A percentile compares a stretch with the other conserved stretches of the same genome.
These are phyloP conservation scores for Kodamaea kakaduensis DNA, from an alignment of 805 yeast genomes.

Conservation along the genomic window DNA sequence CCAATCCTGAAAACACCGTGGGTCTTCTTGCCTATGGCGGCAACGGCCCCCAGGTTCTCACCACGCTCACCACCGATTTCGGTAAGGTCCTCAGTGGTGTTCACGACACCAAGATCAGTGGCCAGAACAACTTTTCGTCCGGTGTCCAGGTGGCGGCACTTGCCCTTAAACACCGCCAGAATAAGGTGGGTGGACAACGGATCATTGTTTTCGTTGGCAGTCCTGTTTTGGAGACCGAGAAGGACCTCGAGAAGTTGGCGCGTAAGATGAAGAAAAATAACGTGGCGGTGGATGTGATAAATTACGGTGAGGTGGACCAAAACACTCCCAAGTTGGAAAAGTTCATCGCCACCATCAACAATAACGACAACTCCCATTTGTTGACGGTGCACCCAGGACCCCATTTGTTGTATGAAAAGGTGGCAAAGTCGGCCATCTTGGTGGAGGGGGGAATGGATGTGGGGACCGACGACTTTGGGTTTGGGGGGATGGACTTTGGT, in stretches of 20 bases:
- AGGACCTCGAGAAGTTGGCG: slow-evolving; percentile 77
- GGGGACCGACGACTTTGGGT: slow-evolving; percentile 43
- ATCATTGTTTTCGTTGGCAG: slow-evolving; percentile 86
- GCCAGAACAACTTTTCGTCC: slow-evolving; percentile 63
- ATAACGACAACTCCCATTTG: slow-evolving; percentile 74
- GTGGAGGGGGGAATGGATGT: slow-evolving; percentile 57
- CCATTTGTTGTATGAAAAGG: slow-evolving; percentile 72
- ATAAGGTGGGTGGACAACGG: slow-evolving; percentile 87
- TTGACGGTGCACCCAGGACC: slow-evolving; percentile 89
- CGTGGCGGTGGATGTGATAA: slow-evolving; percentile 83
- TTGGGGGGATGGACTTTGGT: slow-evolving; percentile 25
- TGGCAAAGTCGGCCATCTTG: slow-evolving; percentile 73
- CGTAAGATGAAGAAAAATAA: slow-evolving; percentile 91
- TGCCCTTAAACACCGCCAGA: slow-evolving; percentile 94
- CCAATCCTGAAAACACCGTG: slow-evolving; percentile 92
- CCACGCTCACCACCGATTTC: slow-evolving; percentile 81
- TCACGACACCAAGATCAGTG: slow-evolving; percentile 72
- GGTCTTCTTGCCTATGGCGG: slow-evolving; percentile 91
- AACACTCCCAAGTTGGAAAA: slow-evolving; percentile 78
- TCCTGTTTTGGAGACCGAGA: slow-evolving; percentile 67
- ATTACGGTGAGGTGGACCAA: slow-evolving; percentile 82
- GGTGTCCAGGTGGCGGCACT: slow-evolving; percentile 88
- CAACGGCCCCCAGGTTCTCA: slow-evolving; percentile 74
- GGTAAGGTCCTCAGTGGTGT: slow-evolving; percentile 83
- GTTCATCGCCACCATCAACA: slow-evolving; percentile 69